Percentiles rank a stretch among this genome's conserved stretches.
Evolutionary conservation across 768 basidiomycete species (phyloP).

Genomic region (Saitozyma sp.): DNA sequence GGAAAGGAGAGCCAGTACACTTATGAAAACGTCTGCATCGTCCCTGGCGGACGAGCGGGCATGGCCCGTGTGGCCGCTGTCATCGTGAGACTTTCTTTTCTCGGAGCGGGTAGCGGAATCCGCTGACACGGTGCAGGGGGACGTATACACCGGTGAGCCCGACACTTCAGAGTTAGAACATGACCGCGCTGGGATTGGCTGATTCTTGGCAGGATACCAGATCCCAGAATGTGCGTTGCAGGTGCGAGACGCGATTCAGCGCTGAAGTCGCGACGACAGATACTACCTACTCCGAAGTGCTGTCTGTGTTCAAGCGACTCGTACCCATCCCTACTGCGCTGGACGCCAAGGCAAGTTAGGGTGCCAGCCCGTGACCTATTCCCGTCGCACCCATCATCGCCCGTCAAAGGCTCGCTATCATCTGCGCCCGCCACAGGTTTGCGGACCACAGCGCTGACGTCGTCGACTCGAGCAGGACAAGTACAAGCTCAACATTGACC

Average conservation of each 20-base stretch:
- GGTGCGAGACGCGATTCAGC: background rate
- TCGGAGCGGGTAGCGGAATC: background rate
- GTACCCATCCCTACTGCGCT: slow-evolving; percentile 82
- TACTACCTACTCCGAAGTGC: slow-evolving; percentile 35
- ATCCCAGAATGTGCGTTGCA: slow-evolving; percentile 32
- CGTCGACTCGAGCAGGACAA: slow-evolving; percentile 51
- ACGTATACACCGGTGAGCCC: slow-evolving; percentile 61
- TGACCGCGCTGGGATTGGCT: background rate
- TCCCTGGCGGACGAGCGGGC: slow-evolving; percentile 88
- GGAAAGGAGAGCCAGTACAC: slow-evolving; percentile 83
- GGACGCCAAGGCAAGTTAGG: slow-evolving; percentile 34
- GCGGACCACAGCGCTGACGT: no score
- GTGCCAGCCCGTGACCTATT: slow-evolving; percentile 17
- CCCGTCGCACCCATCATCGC: no score
- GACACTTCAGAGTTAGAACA: background rate
- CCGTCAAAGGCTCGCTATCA: no score
- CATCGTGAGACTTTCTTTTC: slow-evolving; percentile 52
- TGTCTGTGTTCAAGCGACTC: slow-evolving; percentile 74
- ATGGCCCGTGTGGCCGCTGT: slow-evolving; percentile 89
- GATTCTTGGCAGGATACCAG: slow-evolving; percentile 21
- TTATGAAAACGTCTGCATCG: slow-evolving; percentile 78
- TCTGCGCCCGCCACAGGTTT: no score
- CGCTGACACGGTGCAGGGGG: slow-evolving; percentile 16
- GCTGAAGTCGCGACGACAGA: slow-evolving; percentile 9
- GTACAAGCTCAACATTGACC: slow-evolving; percentile 75